These are phyloP conservation scores for Coleophoma eucalyptorum DNA, from an alignment of 2,329 filamentous ascomycete genomes.

Conservation along the genomic window DNA sequence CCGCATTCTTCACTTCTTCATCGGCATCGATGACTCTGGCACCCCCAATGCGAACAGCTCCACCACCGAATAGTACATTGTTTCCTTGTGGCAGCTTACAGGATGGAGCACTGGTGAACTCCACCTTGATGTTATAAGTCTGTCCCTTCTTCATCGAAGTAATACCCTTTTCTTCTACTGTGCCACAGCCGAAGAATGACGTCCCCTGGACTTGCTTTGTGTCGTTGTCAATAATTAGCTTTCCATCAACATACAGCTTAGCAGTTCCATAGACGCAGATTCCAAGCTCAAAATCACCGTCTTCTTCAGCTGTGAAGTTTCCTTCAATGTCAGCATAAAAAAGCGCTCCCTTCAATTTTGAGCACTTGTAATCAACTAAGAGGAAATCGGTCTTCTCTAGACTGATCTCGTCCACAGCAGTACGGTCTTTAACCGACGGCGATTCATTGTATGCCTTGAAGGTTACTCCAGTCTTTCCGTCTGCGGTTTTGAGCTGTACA, in stretches of 20 bases:
- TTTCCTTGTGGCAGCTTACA: conserved; percentile 48
- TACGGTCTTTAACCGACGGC: conserved; percentile 38
- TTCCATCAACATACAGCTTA: conserved; percentile 30
- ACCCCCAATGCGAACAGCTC: conserved; percentile 60
- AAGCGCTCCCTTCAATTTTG: conserved; percentile 26
- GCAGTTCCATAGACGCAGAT: conserved; percentile 28
- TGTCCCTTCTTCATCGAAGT: conserved; percentile 23
- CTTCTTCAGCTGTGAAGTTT: conserved; percentile 22
- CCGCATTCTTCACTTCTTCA: conserved; percentile 61
- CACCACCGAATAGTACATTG: conserved; percentile 48
- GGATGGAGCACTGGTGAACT: conserved; percentile 54
- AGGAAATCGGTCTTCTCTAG: conserved; percentile 38
- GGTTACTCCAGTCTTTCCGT: conserved; percentile 53
- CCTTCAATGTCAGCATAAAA: conserved; percentile 37
- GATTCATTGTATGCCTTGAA: conserved; percentile 61
- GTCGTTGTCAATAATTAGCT: conserved; percentile 31
- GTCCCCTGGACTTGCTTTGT: conserved; percentile 26
- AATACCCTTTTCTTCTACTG: conserved; percentile 27
- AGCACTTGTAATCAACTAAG: conserved; percentile 46
- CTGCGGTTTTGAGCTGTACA: conserved; percentile 42
- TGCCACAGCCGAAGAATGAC: conserved; percentile 28
- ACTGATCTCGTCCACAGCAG: conserved; percentile 45
- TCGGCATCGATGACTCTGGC: conserved; percentile 53
- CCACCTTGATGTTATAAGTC: conserved; percentile 26
- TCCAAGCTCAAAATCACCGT: conserved; percentile 27